These are phyloP conservation scores for Ramaria sp. DNA, from an alignment of 768 basidiomycete species.

Conservation along the genomic window DNA sequence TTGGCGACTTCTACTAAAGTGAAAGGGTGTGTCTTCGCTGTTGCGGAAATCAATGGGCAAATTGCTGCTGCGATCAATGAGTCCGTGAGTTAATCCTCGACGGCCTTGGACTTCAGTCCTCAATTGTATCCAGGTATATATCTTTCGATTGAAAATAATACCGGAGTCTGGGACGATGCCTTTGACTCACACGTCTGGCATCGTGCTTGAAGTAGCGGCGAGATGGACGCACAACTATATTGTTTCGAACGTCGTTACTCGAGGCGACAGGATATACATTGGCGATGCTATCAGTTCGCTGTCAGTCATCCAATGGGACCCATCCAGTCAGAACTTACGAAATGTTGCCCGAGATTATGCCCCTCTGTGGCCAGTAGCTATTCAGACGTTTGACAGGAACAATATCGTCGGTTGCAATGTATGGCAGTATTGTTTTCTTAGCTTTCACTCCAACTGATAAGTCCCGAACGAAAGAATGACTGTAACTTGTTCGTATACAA, in stretches of 20 bases:
- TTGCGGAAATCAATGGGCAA: conserved; percentile 35
- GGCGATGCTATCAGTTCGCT: conserved; percentile 78
- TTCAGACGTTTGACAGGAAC: conserved; percentile 44
- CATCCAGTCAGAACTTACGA: conserved; percentile 26
- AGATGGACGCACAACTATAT: conserved; percentile 80
- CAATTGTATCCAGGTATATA: background rate
- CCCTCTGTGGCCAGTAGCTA: conserved; percentile 60
- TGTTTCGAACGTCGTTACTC: conserved; percentile 53
- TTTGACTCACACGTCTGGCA: conserved; percentile 17
- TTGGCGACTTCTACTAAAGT: conserved; percentile 35
- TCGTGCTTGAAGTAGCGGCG: conserved; percentile 31
- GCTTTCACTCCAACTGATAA: background rate
- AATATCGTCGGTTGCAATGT: conserved; percentile 71
- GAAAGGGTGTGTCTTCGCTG: conserved; percentile 58
- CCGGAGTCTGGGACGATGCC: conserved; percentile 24
- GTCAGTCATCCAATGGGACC: conserved; percentile 46
- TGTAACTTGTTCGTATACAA: conserved; percentile 58
- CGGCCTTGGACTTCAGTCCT: background rate
- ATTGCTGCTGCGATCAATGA: conserved; percentile 63
- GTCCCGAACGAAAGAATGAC: conserved; percentile 34
- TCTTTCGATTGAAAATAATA: conserved; percentile 14
- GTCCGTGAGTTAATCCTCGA: conserved; percentile 39
- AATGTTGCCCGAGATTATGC: conserved; percentile 64
- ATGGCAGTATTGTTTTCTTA: conserved; percentile 19
- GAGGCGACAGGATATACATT: conserved; percentile 45